A percentile compares a stretch with the other conserved stretches of the same genome.
These are phyloP conservation scores for Potentilla sterilis DNA, from an alignment of 306 rosid genomes.

Conservation along the genomic window DNA sequence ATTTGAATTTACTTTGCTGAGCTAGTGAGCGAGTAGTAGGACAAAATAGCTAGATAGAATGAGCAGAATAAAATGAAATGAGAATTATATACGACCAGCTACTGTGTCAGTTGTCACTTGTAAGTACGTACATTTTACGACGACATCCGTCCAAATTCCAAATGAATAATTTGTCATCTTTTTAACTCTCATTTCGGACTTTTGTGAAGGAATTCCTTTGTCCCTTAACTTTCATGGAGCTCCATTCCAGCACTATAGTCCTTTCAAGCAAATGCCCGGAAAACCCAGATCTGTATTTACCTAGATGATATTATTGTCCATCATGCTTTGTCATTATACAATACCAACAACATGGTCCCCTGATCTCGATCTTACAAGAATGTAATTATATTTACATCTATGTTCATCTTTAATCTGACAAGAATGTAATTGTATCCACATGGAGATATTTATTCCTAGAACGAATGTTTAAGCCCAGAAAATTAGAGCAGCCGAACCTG, in stretches of 20 bases:
- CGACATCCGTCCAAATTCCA: neutral
- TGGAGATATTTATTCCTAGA: neutral
- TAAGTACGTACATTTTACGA: neutral
- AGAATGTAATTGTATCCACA: neutral
- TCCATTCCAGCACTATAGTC: neutral
- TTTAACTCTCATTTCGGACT: neutral
- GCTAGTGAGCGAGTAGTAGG: neutral
- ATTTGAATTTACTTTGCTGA: neutral
- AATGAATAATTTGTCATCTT: neutral
- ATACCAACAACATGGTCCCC: neutral
- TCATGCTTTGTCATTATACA: neutral
- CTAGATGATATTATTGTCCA: neutral
- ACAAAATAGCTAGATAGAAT: neutral
- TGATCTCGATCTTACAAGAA: neutral
- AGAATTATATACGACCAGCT: neutral
- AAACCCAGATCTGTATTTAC: neutral
- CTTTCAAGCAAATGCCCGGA: neutral
- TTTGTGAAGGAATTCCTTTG: slow-evolving; percentile 6
- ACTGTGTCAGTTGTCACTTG: neutral
- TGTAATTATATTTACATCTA: neutral
- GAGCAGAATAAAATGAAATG: slow-evolving; percentile 1
- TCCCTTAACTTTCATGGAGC: neutral
- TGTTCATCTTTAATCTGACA: slow-evolving; percentile 1
- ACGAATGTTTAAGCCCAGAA: neutral
- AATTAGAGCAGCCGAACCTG: neutral